Percentiles rank a stretch among this genome's conserved stretches.
Evolutionary conservation across 768 basidiomycete genomes (phyloP).

Genomic region (Lentinula aciculospora): DNA sequence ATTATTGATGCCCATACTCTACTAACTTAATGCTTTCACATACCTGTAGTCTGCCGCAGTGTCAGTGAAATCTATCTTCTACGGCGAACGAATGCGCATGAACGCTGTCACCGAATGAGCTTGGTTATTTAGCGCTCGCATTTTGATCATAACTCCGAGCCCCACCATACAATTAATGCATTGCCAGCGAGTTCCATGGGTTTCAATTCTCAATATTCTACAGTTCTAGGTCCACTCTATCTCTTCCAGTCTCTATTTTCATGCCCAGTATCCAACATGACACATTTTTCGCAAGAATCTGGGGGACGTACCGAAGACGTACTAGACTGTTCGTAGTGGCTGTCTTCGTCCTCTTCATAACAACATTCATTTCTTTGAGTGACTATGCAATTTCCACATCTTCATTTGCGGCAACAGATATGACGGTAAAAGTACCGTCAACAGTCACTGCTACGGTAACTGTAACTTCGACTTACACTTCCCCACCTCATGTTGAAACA

Average conservation of each 20-base stretch:
- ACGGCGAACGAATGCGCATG: no score
- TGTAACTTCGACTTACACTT: background rate
- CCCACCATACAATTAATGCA: no score
- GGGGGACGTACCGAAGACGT: background rate
- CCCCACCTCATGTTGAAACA: conserved; percentile 3
- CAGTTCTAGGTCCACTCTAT: background rate
- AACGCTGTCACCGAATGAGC: no score
- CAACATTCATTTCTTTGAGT: background rate
- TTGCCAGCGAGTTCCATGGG: no score
- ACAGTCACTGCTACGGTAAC: background rate
- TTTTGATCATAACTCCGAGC: no score
- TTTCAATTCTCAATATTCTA: no score
- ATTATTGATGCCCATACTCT: background rate
- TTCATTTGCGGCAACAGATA: background rate
- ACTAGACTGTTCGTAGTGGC: background rate
- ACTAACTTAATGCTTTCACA: background rate
- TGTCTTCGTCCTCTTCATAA: background rate
- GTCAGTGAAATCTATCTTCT: background rate
- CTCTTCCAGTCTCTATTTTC: background rate
- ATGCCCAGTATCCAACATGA: background rate
- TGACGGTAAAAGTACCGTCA: background rate
- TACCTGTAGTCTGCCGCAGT: background rate
- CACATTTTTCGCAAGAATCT: background rate
- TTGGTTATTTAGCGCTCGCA: no score
- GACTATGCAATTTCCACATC: background rate